phyloP scores from a whole-genome alignment of 1,284 basidiomycete genomes.

The Ceratobasidium sp. region DNA sequence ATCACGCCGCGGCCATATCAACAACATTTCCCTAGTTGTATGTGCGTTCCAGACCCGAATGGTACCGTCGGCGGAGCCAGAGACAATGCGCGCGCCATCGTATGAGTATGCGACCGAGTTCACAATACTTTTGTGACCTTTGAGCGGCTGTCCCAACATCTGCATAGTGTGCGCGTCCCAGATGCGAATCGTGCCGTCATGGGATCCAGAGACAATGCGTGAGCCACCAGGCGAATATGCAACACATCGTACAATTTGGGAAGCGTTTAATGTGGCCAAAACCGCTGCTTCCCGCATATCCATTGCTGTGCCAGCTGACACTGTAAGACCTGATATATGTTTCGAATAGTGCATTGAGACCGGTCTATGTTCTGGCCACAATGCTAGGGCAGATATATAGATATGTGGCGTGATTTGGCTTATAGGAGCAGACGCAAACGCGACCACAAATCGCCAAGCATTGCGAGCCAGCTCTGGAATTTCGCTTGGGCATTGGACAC shows the following conservation, averaged over 20 bases:
- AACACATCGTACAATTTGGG: background rate
- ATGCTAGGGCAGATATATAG: slow-evolving; percentile 30
- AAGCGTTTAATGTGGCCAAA: background rate
- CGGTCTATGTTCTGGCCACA: slow-evolving; percentile 14
- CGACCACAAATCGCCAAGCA: background rate
- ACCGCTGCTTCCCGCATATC: background rate
- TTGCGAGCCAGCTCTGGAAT: background rate
- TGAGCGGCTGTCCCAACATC: background rate
- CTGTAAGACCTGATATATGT: background rate
- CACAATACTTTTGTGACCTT: background rate
- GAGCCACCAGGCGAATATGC: slow-evolving; percentile 30
- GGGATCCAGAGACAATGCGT: slow-evolving; percentile 21
- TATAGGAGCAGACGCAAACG: background rate
- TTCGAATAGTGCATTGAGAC: background rate
- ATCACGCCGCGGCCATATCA: background rate
- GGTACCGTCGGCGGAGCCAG: background rate
- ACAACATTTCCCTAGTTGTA: too few species aligned
- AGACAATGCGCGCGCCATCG: background rate
- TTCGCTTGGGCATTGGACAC: too few species aligned
- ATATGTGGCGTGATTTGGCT: slow-evolving; percentile 14
- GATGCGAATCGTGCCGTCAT: slow-evolving; percentile 13
- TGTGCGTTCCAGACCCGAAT: slow-evolving; percentile 4
- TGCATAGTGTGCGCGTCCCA: background rate
- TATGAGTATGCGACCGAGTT: background rate
- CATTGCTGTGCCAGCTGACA: background rate